Conservation (phyloP, 2,329 filamentous ascomycete species). For the Verticillium nonalfalfae region DNA sequence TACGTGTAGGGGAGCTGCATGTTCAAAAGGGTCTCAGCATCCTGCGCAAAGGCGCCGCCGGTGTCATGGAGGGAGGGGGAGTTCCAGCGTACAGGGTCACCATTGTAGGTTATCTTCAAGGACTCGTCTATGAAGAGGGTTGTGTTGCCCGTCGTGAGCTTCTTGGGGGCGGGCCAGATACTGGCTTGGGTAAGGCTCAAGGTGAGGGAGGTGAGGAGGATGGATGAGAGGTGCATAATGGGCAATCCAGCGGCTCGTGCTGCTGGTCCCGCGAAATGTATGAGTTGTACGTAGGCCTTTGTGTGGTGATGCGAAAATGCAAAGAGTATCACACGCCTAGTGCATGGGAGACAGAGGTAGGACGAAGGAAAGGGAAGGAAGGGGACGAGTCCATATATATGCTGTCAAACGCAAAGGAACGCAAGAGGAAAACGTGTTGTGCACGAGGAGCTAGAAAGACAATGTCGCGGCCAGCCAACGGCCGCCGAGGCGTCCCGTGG, state of each 20-base stretch:
- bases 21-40: slow-evolving; percentile 25
- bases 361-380: not conserved
- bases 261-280: too few relatives aligned
- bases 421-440: not conserved
- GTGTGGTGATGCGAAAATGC: not conserved
- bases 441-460: not conserved
- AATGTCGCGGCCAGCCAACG: not conserved
- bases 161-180: slow-evolving; percentile 51
- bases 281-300: too few relatives aligned
- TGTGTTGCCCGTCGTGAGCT: slow-evolving; percentile 42
- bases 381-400: not conserved
- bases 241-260: not conserved
- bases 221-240: not conserved
- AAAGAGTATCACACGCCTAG: not conserved
- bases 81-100: slow-evolving; percentile 44
- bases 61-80: slow-evolving; percentile 14
- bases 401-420: not conserved
- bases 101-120: slow-evolving; percentile 53
- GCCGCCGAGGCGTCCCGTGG: not conserved
- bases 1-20: slow-evolving; percentile 41
- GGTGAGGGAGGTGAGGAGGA: not conserved
- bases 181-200: not conserved
- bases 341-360: not conserved
- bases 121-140: slow-evolving; percentile 46
- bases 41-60: slow-evolving; percentile 9